These are phyloP conservation scores for Nicotiana tabacum DNA, from an alignment of 257 asterid genomes.

Conservation along the genomic window DNA sequence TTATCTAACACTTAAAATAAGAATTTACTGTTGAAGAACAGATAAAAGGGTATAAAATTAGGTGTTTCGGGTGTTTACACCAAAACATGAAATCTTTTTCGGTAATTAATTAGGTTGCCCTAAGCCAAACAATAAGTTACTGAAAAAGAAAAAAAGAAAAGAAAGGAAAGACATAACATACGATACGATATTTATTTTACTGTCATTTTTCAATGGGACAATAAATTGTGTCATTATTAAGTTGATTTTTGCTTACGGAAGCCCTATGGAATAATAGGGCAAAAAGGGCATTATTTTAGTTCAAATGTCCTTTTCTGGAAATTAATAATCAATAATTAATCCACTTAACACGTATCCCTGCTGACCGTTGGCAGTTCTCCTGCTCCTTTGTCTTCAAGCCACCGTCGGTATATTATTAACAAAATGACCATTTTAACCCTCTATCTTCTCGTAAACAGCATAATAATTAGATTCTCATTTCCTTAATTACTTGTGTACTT, in stretches of 20 bases:
- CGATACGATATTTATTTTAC: background rate
- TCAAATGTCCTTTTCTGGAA: constrained; percentile 31
- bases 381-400: constrained; percentile 7
- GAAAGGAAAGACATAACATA: background rate
- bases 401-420: background rate
- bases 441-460: background rate
- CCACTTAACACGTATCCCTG: background rate
- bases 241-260: background rate
- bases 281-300: constrained; percentile 10
- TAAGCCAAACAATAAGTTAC: no score
- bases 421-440: constrained; percentile 13
- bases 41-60: no score
- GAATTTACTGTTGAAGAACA: background rate
- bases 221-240: background rate
- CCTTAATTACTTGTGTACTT: background rate
- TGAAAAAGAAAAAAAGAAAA: background rate
- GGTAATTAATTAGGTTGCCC: background rate
- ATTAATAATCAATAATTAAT: constrained; percentile 21
- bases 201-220: background rate
- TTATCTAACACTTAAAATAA: background rate
- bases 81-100: no score
- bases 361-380: constrained; percentile 23
- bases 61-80: no score
- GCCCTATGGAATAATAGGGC: background rate
- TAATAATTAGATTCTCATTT: background rate